Base-by-base conservation (phyloP, 2,329 filamentous ascomycete species). In the Sporothrix curviconia region DNA sequence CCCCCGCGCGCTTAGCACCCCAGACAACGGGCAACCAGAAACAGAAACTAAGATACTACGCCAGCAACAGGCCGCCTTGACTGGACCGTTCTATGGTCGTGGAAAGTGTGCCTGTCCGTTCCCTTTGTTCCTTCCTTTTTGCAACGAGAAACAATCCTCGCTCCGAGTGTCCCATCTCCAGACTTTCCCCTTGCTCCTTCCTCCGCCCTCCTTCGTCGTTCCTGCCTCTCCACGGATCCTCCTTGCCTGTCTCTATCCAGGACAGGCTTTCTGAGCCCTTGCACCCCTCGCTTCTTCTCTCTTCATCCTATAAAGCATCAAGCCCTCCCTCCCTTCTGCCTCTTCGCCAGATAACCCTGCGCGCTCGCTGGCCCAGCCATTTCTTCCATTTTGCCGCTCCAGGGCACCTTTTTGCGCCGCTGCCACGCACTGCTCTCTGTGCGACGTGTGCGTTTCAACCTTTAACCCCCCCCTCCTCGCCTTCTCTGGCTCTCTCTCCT, bases 1-100 rank as follows among this genome's bases (percentile, higher is more conserved):
- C 42, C 14, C 50, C 40, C 53, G 57, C 58, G 58, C 58, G 58
- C 58, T 60, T 60, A 57, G 50, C 50, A 55, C 32, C 52, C 32
- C 40, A 55, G 42, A 55, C 42, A 55, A 51, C 36, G 50, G 15
- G 24, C 44, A 36, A 32, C 47, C 30, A 44, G 15, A 22, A 36
- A 50, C 49, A 57, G 28, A 14, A 54, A 43, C 58, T 57, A 40
- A 36, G 25, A 36, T 39, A 34, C 54, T 22, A 28, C 42, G 42
- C 15, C 34, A 49, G 25, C 17, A 19, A 30, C 49, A 51, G 49
- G 36, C 37, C 50, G 37, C 15, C 50, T 53, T n/a, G 46, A 50
- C 46, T 24, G 46, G 32, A 11, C 28, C 32, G 32, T 37, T 50
- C 32, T 50, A 37, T 25, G 32, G 43, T 46, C 25, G n/a, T n/a